Evolutionary conservation across 139 green algal genomes (phyloP).

Genomic region (Asterochloris erici): DNA sequence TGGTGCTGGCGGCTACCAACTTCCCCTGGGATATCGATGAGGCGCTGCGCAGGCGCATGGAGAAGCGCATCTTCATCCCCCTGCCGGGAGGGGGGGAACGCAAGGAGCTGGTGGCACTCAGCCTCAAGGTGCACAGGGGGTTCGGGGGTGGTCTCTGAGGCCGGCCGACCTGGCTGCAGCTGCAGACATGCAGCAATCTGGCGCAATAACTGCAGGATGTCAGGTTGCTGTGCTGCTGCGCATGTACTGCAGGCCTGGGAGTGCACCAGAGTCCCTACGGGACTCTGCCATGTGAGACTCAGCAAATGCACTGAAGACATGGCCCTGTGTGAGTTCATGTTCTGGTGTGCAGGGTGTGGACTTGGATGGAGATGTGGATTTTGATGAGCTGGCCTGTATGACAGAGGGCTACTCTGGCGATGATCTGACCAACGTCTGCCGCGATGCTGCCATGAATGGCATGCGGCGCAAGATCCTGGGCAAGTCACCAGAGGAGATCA

Average conservation of each 20-base stretch:
- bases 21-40: constrained; percentile 96
- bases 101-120: constrained; percentile 79
- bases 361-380: constrained; percentile 63
- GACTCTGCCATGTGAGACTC: too few relatives aligned
- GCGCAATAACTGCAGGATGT: too few relatives aligned
- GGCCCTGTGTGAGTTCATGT: too few relatives aligned
- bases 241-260: too few relatives aligned
- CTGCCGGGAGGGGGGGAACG: constrained; percentile 71
- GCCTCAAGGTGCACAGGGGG: constrained; percentile 56
- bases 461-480: constrained; percentile 81
- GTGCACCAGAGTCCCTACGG: too few relatives aligned
- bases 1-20: constrained; percentile 96
- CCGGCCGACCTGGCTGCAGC: neutral
- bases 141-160: neutral
- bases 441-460: constrained; percentile 88
- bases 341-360: constrained; percentile 49
- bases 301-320: too few relatives aligned
- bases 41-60: constrained; percentile 80
- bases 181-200: too few relatives aligned
- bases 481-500: constrained; percentile 71
- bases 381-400: constrained; percentile 53
- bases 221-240: too few relatives aligned
- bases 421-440: constrained; percentile 89
- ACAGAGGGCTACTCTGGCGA: constrained; percentile 87
- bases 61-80: constrained; percentile 97